Conservation (phyloP, 2,329 filamentous ascomycete genomes). For the Aaosphaeria arxii region DNA sequence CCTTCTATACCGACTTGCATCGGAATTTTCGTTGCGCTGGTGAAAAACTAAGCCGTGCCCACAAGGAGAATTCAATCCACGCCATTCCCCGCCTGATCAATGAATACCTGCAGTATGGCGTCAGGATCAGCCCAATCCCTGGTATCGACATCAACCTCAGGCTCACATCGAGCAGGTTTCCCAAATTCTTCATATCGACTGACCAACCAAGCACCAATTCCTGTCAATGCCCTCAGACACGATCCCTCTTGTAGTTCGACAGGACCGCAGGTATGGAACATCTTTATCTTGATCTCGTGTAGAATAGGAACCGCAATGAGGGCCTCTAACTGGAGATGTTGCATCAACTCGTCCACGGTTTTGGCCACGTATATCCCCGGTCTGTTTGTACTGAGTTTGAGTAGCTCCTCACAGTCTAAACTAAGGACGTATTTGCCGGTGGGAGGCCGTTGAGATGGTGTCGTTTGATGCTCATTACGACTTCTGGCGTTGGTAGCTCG, state of each 20-base stretch:
- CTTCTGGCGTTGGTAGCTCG: too few relatives aligned
- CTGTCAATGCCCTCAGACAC: not conserved
- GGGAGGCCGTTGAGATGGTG: too few relatives aligned
- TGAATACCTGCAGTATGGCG: not conserved
- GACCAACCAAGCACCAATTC: not conserved
- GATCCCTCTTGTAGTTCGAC: not conserved
- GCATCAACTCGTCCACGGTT: not conserved
- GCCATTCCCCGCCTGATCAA: not conserved
- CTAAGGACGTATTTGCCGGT: not conserved
- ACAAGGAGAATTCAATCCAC: too few relatives aligned
- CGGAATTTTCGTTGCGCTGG: too few relatives aligned
- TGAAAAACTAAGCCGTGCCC: too few relatives aligned
- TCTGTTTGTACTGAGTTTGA: not conserved
- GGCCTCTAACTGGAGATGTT: not conserved
- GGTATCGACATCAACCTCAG: not conserved
- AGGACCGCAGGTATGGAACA: not conserved
- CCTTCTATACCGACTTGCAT: too few relatives aligned
- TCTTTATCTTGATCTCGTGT: not conserved
- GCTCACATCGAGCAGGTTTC: not conserved
- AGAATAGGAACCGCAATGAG: not conserved
- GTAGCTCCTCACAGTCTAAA: not conserved
- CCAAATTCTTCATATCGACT: not conserved
- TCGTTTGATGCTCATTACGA: too few relatives aligned
- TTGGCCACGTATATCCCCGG: not conserved
- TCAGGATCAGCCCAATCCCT: not conserved